These are phyloP conservation scores for Caulochytrium protostelioides DNA, from an alignment of 371 early-diverging fungal genomes.

Conservation along the genomic window DNA sequence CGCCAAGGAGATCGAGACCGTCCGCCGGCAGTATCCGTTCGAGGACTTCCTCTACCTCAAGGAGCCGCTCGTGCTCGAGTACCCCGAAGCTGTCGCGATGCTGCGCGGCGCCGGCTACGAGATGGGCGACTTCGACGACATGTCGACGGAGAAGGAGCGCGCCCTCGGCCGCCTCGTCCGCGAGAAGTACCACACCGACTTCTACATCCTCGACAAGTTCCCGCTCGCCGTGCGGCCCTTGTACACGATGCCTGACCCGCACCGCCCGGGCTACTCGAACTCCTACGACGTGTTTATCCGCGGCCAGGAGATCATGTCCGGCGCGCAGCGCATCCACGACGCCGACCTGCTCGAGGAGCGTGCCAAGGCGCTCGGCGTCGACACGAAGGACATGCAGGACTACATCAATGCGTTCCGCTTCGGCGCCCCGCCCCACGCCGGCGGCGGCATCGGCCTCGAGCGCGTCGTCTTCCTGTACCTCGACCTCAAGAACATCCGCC, in stretches of 20 bases:
- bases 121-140: constrained; percentile 82
- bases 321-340: constrained; percentile 98
- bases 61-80: constrained; percentile 73
- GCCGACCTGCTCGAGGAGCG: constrained; percentile 62
- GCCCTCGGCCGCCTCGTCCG: constrained; percentile 80
- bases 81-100: constrained; percentile 76
- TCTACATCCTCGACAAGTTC: constrained; percentile 98
- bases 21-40: constrained; percentile 80
- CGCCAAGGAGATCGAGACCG: constrained; percentile 60
- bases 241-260: constrained; percentile 97
- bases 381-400: constrained; percentile 59
- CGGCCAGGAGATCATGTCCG: constrained; percentile 98
- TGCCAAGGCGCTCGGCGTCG: constrained; percentile 61
- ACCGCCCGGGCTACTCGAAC: constrained; percentile 74
- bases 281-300: constrained; percentile 99
- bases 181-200: constrained; percentile 91
- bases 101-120: constrained; percentile 77
- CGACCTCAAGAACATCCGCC: constrained; percentile 86
- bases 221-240: constrained; percentile 92
- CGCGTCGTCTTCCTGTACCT: constrained; percentile 96
- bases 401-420: constrained; percentile 97
- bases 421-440: constrained; percentile 98
- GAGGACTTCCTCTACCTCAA: constrained; percentile 72
- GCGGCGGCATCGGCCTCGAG: constrained; percentile 96
- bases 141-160: constrained; percentile 84